Percentiles rank a stretch among this genome's conserved stretches.
These are phyloP conservation scores for Tilletia horrida DNA, from an alignment of 1,284 basidiomycete species.

Conservation along the genomic window DNA sequence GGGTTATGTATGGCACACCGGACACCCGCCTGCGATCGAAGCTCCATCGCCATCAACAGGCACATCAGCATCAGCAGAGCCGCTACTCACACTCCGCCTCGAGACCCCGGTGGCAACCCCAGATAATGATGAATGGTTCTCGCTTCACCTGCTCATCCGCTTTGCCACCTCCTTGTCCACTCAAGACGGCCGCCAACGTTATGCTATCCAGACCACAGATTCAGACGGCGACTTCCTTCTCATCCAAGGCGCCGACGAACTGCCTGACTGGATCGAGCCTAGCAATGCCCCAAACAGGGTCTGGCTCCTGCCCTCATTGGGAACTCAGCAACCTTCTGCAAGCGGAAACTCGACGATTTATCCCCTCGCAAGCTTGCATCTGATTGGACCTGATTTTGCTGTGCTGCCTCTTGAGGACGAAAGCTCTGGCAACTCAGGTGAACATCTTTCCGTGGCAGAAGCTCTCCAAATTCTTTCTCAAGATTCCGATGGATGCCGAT, in stretches of 20 bases:
- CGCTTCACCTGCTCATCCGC: constrained; percentile 7
- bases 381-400: constrained; percentile 71
- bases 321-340: too few species aligned
- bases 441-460: constrained; percentile 63
- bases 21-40: not conserved
- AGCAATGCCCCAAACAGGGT: constrained; percentile 86
- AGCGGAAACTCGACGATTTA: not conserved
- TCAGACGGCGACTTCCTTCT: constrained; percentile 93
- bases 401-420: not conserved
- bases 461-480: constrained; percentile 61
- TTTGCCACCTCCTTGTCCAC: not conserved
- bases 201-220: constrained; percentile 63
- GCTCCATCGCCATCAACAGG: not conserved
- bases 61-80: not conserved
- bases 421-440: constrained; percentile 60
- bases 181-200: not conserved
- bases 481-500: not conserved
- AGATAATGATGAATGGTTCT: constrained; percentile 12
- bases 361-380: constrained; percentile 62
- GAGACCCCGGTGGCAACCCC: not conserved
- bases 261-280: constrained; percentile 88
- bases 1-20: constrained; percentile 1
- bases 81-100: not conserved
- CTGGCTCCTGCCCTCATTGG: constrained; percentile 66
- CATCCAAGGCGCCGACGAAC: constrained; percentile 87